A percentile compares a stretch with the other conserved stretches of the same genome.
These are phyloP conservation scores for Malbranchea cinnamomea DNA, from an alignment of 2,329 filamentous ascomycete genomes.

Conservation along the genomic window DNA sequence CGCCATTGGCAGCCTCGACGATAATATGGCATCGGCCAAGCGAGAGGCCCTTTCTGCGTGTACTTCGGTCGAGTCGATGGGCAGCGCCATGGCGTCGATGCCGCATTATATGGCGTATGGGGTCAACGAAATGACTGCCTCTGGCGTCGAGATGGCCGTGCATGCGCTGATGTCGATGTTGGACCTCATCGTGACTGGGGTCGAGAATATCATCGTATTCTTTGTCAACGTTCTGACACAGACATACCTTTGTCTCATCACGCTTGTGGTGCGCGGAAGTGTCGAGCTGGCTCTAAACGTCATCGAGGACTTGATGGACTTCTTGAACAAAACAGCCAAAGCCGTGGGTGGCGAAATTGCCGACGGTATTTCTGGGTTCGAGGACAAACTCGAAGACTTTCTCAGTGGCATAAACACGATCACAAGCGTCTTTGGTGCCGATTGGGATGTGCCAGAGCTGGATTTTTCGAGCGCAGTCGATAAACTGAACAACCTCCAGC, in stretches of 20 bases:
- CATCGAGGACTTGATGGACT: slow-evolving; percentile 44
- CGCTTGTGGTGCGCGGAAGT: slow-evolving; percentile 64
- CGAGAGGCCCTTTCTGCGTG: slow-evolving; percentile 75
- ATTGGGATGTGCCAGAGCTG: slow-evolving; percentile 36
- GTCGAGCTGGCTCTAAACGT: slow-evolving; percentile 53
- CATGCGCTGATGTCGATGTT: slow-evolving; percentile 67
- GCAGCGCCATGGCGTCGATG: slow-evolving; percentile 95
- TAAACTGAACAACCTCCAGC: slow-evolving; percentile 52
- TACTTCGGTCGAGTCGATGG: slow-evolving; percentile 79
- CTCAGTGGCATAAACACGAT: slow-evolving; percentile 42
- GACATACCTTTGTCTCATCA: slow-evolving; percentile 81
- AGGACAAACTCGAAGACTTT: slow-evolving; percentile 39
- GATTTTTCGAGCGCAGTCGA: slow-evolving; percentile 51
- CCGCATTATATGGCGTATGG: slow-evolving; percentile 84
- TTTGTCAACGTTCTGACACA: slow-evolving; percentile 81
- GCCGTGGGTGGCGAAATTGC: slow-evolving; percentile 32
- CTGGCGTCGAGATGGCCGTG: slow-evolving; percentile 65
- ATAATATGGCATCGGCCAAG: slow-evolving; percentile 62
- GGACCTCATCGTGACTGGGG: slow-evolving; percentile 61
- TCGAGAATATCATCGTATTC: slow-evolving; percentile 81
- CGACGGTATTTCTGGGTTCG: slow-evolving; percentile 32
- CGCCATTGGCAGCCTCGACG: slow-evolving; percentile 55
- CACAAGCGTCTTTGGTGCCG: slow-evolving; percentile 32
- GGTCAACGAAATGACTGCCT: slow-evolving; percentile 72
- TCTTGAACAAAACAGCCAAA: slow-evolving; percentile 41